Evolutionary conservation across 345 rosid genomes (phyloP), one percentile per base, ranked within the genome.

Genomic region (Gossypium sturtianum): DNA sequence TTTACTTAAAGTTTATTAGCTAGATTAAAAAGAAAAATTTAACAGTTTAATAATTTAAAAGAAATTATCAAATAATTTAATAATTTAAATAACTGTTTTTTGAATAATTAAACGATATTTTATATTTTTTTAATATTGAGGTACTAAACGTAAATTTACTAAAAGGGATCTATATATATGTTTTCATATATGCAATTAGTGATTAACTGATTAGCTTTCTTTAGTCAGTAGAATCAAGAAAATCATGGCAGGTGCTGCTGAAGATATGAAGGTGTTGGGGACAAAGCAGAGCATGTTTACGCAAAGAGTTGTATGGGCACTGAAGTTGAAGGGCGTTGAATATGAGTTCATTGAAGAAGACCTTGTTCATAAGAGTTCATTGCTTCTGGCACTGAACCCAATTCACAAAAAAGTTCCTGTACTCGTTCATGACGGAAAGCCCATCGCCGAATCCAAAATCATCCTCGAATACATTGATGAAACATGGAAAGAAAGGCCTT

Each of bases 311-410:
- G 45, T 63, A 2, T 63, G 67, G 67, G 67, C 67, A 34, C 4
- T 63, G 48, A 34, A 63, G 67, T 17, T 63, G 67, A 63, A 63
- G 47, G 67, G 67, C 22, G 44, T 63, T 8, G 67, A 63, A 3
- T 17, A 34, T 29, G 67, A 63, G 48, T 63, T 34, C 47, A 16
- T 63, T 8, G 67, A 63, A 62, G 45, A 62, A 62, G 66, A 62
- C 19, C 66, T 62, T 34, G 66, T 34, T 62, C 16, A 63, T 2
- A 63, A 63, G 67, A 63, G 67, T 63, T 17, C 48, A 38, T 63
- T 63, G 67, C 67, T 63, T 38, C 67, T 63, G 5, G 12, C 47
- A 34, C 10, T 34, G 45, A 62, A 34, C 22, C 66, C 66, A 7
- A 22, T 62, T 34, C 66, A 62, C 2, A 62, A 62, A 34, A 62